Percentiles rank a stretch among this genome's conserved stretches.
phyloP scores from a whole-genome alignment of 2,329 filamentous ascomycete species.

The Rachicladosporium sp. region DNA sequence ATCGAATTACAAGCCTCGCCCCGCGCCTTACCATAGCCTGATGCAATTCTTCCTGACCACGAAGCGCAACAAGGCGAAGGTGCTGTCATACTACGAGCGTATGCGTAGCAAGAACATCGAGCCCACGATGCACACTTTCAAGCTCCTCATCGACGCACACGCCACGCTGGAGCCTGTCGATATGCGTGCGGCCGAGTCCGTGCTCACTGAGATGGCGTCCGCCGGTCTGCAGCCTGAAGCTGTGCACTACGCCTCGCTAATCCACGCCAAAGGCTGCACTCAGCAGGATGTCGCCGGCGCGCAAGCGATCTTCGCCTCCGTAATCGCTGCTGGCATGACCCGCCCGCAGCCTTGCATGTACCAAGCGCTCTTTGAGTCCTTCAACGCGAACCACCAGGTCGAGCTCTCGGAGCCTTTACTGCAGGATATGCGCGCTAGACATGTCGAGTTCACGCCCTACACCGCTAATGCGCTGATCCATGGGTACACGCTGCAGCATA shows the following conservation, averaged over 20 bases:
- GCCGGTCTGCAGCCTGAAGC: constrained; percentile 70
- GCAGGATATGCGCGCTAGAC: constrained; percentile 57
- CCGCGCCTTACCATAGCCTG: constrained; percentile 96
- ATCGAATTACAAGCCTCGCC: constrained; percentile 96
- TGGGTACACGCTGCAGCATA: constrained; percentile 78
- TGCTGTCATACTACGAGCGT: constrained; percentile 84
- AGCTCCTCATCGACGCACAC: constrained; percentile 89
- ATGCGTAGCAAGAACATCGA: constrained; percentile 81
- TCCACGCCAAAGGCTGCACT: constrained; percentile 91
- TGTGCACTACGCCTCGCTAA: constrained; percentile 89
- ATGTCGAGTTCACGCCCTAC: constrained; percentile 84
- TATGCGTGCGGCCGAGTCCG: constrained; percentile 73
- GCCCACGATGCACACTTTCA: constrained; percentile 92
- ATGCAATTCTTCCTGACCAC: constrained; percentile 99
- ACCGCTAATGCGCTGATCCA: constrained; percentile 98
- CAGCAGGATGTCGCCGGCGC: constrained; percentile 83
- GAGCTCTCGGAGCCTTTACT: constrained; percentile 61
- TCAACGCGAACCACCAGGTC: constrained; percentile 81
- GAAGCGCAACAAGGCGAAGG: constrained; percentile 90
- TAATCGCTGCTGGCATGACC: constrained; percentile 55
- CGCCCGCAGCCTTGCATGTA: constrained; percentile 75
- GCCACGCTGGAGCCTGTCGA: constrained; percentile 86
- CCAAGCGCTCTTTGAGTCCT: constrained; percentile 91
- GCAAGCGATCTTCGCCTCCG: constrained; percentile 66
- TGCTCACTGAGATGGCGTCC: constrained; percentile 65